Evolutionary conservation across 2,329 filamentous ascomycete species (phyloP).

Genomic region (Trematosphaeria pertusa): DNA sequence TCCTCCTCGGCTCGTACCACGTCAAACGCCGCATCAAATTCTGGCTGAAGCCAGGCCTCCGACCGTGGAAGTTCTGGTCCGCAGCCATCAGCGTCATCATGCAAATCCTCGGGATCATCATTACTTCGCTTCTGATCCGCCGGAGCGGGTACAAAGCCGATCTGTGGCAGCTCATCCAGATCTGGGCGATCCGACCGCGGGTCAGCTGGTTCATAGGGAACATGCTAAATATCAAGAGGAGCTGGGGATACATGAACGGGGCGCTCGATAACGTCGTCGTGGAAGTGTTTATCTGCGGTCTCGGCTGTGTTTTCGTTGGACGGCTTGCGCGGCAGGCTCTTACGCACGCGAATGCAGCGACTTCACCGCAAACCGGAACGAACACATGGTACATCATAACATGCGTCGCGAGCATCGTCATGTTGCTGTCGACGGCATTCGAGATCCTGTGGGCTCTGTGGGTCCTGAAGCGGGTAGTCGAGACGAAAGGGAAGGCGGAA

Average conservation of each 20-base stretch:
- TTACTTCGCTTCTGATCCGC: constrained; percentile 2
- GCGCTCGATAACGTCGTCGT: constrained; percentile 4
- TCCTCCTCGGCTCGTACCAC: constrained; percentile 4
- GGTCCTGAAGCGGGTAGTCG: background rate
- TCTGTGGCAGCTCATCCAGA: constrained; percentile 5
- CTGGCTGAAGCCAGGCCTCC: constrained; percentile 3
- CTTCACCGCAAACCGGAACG: background rate
- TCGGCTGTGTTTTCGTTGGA: constrained; percentile 3
- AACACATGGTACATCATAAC: constrained; percentile 2
- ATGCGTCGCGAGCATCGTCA: background rate
- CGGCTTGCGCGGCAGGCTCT: background rate
- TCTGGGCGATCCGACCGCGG: constrained; percentile 2
- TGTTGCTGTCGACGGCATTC: constrained; percentile 3
- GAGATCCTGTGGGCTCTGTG: constrained; percentile 4
- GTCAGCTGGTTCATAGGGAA: constrained; percentile 6
- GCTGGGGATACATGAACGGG: constrained; percentile 2
- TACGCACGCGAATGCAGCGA: background rate
- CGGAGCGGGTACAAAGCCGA: background rate
- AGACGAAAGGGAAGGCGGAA: constrained; percentile 4
- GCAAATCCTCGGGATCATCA: constrained; percentile 1
- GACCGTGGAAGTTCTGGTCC: constrained; percentile 6
- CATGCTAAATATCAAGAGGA: constrained; percentile 1
- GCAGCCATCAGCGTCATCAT: background rate
- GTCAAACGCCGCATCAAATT: constrained; percentile 7
- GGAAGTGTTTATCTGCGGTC: constrained; percentile 2